These are phyloP conservation scores for Apiotrichum domesticum DNA, from an alignment of 1,284 basidiomycete genomes.

Conservation along the genomic window DNA sequence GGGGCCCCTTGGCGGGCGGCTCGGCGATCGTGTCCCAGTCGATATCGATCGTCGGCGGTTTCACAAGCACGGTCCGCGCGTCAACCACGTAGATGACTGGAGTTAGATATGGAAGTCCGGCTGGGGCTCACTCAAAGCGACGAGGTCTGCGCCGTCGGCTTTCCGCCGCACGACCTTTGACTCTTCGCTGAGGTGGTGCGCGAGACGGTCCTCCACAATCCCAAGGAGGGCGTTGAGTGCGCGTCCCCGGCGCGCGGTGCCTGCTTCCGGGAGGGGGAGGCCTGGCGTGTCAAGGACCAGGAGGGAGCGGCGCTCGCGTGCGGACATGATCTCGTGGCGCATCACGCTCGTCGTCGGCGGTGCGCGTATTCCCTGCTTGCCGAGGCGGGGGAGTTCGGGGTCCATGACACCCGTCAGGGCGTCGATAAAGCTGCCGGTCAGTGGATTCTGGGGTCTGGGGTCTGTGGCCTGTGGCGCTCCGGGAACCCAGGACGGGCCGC, in stretches of 20 bases:
- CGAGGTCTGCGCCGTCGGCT: slow-evolving; percentile 31
- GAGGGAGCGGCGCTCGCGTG: slow-evolving; percentile 9
- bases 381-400: slow-evolving; percentile 3
- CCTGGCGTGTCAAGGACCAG: slow-evolving; percentile 39
- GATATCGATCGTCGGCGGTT: slow-evolving; percentile 7
- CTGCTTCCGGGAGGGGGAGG: slow-evolving; percentile 11
- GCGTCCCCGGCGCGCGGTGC: slow-evolving; percentile 11
- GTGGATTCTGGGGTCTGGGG: too few relatives aligned
- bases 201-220: slow-evolving; percentile 36
- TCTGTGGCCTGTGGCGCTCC: too few relatives aligned
- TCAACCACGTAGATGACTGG: slow-evolving; percentile 42
- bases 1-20: slow-evolving; percentile 2
- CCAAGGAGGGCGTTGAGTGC: slow-evolving; percentile 29
- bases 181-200: slow-evolving; percentile 36
- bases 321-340: slow-evolving; percentile 6
- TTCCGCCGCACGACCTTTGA: slow-evolving; percentile 33
- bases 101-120: background rate
- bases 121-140: slow-evolving; percentile 34
- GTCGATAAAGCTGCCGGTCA: slow-evolving; percentile 10
- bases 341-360: slow-evolving; percentile 9
- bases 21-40: slow-evolving; percentile 18
- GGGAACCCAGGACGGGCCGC: too few relatives aligned
- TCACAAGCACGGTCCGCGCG: slow-evolving; percentile 27
- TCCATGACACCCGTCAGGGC: slow-evolving; percentile 14
- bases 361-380: background rate